Evolutionary conservation across 495 filamentous ascomycete genomes (phyloP).

Genomic region (Cenococcum geophilum): DNA sequence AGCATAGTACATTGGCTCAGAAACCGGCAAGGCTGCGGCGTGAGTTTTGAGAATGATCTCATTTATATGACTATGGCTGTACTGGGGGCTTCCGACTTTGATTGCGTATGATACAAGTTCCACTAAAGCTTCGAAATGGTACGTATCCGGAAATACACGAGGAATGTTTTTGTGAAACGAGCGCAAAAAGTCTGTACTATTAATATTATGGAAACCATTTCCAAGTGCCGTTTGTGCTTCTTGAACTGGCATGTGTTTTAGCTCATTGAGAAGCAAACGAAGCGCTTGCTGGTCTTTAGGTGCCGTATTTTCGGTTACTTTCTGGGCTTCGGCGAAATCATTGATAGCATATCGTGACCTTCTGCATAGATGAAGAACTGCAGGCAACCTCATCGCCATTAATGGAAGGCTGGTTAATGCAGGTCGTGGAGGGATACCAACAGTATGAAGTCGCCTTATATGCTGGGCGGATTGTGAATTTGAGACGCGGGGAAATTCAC

Average conservation of each 20-base stretch:
- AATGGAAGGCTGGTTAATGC: neutral
- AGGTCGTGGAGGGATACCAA: neutral
- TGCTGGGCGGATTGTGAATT: slow-evolving; percentile 5
- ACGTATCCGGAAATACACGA: neutral
- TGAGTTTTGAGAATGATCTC: neutral
- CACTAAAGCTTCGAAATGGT: slow-evolving; percentile 1
- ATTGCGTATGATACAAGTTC: neutral
- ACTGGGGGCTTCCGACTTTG: neutral
- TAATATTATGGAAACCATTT: neutral
- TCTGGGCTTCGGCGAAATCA: neutral
- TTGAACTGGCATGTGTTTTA: neutral
- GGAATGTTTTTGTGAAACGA: neutral
- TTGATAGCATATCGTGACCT: neutral
- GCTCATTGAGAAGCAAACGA: neutral
- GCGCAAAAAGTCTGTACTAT: neutral
- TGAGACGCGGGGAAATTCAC: neutral
- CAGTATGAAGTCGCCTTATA: neutral
- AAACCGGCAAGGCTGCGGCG: neutral
- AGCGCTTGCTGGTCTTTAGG: neutral
- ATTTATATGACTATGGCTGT: neutral
- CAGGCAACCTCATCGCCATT: neutral
- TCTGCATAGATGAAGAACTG: neutral
- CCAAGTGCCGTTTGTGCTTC: neutral
- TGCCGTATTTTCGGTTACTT: neutral
- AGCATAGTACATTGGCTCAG: neutral